Base-by-base conservation (phyloP, 441 rosid genomes). In the Croton setiger region DNA sequence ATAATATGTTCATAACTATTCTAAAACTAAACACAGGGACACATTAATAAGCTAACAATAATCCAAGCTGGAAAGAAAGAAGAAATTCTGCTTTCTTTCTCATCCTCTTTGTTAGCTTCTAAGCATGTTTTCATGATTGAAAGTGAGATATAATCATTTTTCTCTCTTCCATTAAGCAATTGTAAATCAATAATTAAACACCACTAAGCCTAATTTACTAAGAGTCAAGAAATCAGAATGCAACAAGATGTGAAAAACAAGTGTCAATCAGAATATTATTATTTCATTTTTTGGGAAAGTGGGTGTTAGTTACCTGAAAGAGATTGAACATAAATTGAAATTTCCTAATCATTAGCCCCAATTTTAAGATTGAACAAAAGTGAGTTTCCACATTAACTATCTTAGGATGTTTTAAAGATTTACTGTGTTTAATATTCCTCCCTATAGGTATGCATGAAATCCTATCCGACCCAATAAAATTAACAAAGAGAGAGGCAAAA, bases 91-190 rank as follows among this genome's bases (percentile, higher is more conserved):
- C 31, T 27, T 27, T 27, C 31, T 27, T 21, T 64, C 67, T 62
- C 48, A 66, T 54, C 49, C 55, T 11, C 63, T 85, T 74, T 78
- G 71, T 81, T 86, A 78, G 88, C 94, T 88, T 88, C 88, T 78
- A 88, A 86, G 91, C 85, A 85, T 83, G 88, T 78, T 81, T 81
- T 85, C 86, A 85, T 88, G 79, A 88, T 88, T 76, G 82, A 71
- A 72, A 60, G 55, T 47, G 77, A 68, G 75, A 69, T 69, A 51
- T 63, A 41, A 70, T 77, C 80, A 82, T 78, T 64, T 74, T 54
- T 53, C 65, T 14, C 60, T 53, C 62, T 64, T 35, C 76, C 78
- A 61, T 70, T 71, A 72, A 74, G 59, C 71, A 56, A 67, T 47
- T 66, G 44, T 55, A 35, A 59, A 43, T 21, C 37, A 14, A 21